Evolutionary conservation across 257 asterid species (phyloP), one percentile per base, ranked within the genome.

Genomic region (Phtheirospermum japonicum): DNA sequence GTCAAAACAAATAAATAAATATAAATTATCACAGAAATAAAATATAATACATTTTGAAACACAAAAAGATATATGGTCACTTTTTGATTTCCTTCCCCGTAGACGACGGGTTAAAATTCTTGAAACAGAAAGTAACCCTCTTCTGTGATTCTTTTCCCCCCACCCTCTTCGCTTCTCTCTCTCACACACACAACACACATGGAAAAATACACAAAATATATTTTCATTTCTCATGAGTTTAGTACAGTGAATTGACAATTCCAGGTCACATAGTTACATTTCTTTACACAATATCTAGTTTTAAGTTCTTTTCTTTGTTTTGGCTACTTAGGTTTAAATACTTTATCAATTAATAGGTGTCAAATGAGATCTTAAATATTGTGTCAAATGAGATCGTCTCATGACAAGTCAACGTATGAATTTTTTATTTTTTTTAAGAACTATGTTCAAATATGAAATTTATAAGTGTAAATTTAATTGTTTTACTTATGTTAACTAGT

Each of bases 21-120:
- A 30, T 12, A 45, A 45, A 51, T 9, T 4, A 52, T 8, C 4
- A 51, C 34, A 0, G 14, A 36, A 31, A 39, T 9, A n/a, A n/a
- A 49, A 52, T 9, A 32, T 34, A 53, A 57, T 14, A 17, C 10
- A 54, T 10, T 30, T 7, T 23, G 26, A 23, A 61, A 64, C 71
- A 63, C 34, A 67, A 76, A 67, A 72, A 71, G 79, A 77, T 76
- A 68, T 59, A 73, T 74, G 55, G 73, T 59, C 75, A 79, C 85
- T 76, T 76, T 85, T 75, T 70, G 66, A 74, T 80, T 73, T 82
- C 80, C 75, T 72, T 82, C 86, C 87, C 94, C 89, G 94, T 77
- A 73, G 89, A 79, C 67, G 74, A 73, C 96, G 95, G 95, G 98
- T 80, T 84, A 84, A 83, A 76, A 73, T 70, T 80, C 75, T 65